Evolutionary conservation across 129 eudicot species (phyloP), one percentile per base, ranked within the genome.

Genomic region (Flaveria brownii): DNA sequence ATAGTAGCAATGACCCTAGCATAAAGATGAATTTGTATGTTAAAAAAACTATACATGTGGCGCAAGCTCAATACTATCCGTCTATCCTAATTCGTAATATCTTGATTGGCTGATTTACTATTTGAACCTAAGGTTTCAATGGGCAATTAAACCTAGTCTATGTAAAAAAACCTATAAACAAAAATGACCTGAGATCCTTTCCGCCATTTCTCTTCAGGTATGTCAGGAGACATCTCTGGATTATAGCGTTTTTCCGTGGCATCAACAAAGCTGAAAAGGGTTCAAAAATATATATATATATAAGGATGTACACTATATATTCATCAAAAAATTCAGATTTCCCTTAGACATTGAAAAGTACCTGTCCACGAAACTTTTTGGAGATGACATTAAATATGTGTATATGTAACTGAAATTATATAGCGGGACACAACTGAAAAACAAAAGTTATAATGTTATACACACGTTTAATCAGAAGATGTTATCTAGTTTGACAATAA

Each of bases 361-460:
- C 91, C 88, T 82, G 78, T 87, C 91, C 52, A 87, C 84, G 16
- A 79, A 87, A 82, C 88, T 87, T 83, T 73, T 80, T 25, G 86
- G 80, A 46, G 88, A 82, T 46, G 84, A 87, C 68, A 82, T 79
- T 56, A 87, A 76, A 76, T 87, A 84, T 65, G 74, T 80, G 82
- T 84, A 87, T 41, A 87, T 78, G 57, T 73, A 82, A 73, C 84
- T 80, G 73, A 87, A 84, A 64, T 82, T 77, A 73, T 84, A 81
- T 73, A 87, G 64, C 13, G 91, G 91, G 65, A 87, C 86, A 68
- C 91, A 87, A 52, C 91, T 87, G 88, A 50, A 79, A 60, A 69
- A 83, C 39, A n/a, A 23, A 77, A 18, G 8, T 62, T n/a, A 22
- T n/a, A 66, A 47, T 14, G 17, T 4, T 46, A 69, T 22, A 60